Evolutionary conservation across 805 yeast genomes (phyloP).

Genomic region (Saccharomycopsis lassenensis): DNA sequence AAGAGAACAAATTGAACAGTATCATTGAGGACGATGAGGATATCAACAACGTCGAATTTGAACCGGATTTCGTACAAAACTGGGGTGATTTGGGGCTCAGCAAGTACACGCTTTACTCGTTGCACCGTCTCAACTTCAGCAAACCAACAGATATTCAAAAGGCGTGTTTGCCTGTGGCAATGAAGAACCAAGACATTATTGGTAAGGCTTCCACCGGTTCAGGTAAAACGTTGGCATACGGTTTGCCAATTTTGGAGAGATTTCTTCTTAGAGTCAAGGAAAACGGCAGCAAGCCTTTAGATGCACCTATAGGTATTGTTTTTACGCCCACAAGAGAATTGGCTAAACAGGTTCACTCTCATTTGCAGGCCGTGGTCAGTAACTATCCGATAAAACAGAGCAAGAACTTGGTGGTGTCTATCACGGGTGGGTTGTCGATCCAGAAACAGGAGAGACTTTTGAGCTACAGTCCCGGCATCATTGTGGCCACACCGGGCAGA

Average conservation of each 20-base stretch:
- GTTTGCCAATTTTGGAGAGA: conserved; percentile 78
- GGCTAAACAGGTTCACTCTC: conserved; percentile 87
- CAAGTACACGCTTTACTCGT: conserved; percentile 48
- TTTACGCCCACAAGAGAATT: conserved; percentile 95
- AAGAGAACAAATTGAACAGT: conserved; percentile 20
- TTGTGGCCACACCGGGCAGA: conserved; percentile 95
- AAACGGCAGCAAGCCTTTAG: conserved; percentile 20
- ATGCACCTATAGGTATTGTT: conserved; percentile 60
- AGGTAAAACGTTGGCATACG: conserved; percentile 94
- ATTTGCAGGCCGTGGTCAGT: conserved; percentile 40
- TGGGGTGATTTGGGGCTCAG: conserved; percentile 47
- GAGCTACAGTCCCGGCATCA: conserved; percentile 48
- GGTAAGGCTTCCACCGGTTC: conserved; percentile 98
- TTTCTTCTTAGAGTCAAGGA: conserved; percentile 27
- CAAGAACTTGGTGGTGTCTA: conserved; percentile 47
- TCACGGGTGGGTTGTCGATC: conserved; percentile 93
- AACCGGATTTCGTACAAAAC: conserved; percentile 38
- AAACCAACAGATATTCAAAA: conserved; percentile 82
- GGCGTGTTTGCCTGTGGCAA: conserved; percentile 60
- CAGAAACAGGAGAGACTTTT: conserved; percentile 85
- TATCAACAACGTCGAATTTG: conserved; percentile 22
- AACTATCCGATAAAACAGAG: conserved; percentile 37
- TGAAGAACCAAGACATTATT: conserved; percentile 68
- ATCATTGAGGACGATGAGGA: conserved; percentile 10
- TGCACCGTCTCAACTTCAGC: conserved; percentile 44